phyloP scores from a whole-genome alignment of 2,329 filamentous ascomycete genomes.

The Phaeosphaeriaceae sp. region DNA sequence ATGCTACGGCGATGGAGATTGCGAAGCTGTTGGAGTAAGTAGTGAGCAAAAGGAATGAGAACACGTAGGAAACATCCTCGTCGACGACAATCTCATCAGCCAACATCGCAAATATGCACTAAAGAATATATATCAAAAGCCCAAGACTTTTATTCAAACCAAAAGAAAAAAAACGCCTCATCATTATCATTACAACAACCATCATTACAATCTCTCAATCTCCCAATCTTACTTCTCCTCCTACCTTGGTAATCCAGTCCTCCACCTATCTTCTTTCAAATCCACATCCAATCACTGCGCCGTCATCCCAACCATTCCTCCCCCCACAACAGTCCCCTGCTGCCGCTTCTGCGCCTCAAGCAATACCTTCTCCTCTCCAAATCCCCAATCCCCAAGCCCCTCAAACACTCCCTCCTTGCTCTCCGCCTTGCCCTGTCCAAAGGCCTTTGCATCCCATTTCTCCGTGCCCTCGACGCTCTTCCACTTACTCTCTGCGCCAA shows the following conservation, averaged over 20 bases:
- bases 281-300: neutral
- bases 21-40: constrained; percentile 26
- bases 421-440: constrained; percentile 58
- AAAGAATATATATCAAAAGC: too few relatives aligned
- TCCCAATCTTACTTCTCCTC: neutral
- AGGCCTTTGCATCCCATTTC: constrained; percentile 58
- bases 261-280: neutral
- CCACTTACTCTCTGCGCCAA: constrained; percentile 44
- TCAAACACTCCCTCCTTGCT: constrained; percentile 46
- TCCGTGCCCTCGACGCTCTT: constrained; percentile 55
- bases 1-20: constrained; percentile 61
- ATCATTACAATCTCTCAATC: neutral
- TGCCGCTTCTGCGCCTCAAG: constrained; percentile 18
- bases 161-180: neutral
- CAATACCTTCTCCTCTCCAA: constrained; percentile 29
- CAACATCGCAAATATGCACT: too few relatives aligned
- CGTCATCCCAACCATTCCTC: neutral
- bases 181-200: too few relatives aligned
- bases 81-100: too few relatives aligned
- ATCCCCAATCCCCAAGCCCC: constrained; percentile 42
- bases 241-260: too few relatives aligned
- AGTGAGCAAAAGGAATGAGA: too few relatives aligned
- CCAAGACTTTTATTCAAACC: neutral
- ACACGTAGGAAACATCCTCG: too few relatives aligned
- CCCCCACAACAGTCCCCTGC: neutral